These are phyloP conservation scores for Fusarium sarcochroum DNA, from an alignment of 2,329 filamentous ascomycete species.

Conservation along the genomic window DNA sequence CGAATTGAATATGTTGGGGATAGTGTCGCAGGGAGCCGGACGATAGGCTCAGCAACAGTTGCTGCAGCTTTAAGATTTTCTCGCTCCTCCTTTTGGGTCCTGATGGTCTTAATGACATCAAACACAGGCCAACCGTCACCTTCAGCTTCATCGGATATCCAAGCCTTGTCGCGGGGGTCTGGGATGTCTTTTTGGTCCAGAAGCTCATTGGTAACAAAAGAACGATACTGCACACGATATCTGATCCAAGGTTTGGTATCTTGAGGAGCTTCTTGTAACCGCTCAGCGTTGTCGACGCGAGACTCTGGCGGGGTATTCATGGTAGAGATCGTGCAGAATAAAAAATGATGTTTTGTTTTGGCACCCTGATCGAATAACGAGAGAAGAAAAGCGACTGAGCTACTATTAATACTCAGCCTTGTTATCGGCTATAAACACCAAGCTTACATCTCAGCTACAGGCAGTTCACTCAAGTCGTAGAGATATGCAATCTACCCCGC, in stretches of 20 bases:
- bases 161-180: neutral
- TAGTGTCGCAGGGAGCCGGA: neutral
- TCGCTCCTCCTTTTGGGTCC: neutral
- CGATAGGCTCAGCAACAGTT: neutral
- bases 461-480: neutral
- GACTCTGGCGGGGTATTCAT: neutral
- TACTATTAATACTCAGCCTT: neutral
- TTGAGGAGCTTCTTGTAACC: neutral
- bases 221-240: slow-evolving; percentile 38
- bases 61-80: neutral
- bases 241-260: slow-evolving; percentile 4
- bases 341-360: too few species aligned
- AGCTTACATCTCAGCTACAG: neutral
- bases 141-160: neutral
- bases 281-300: neutral
- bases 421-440: neutral
- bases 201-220: slow-evolving; percentile 25
- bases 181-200: neutral
- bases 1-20: slow-evolving; percentile 33
- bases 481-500: neutral
- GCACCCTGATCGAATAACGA: too few species aligned
- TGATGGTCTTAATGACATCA: slow-evolving; percentile 17
- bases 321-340: neutral
- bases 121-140: slow-evolving; percentile 5
- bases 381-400: neutral